These are phyloP conservation scores for Globisporangium lucens DNA, from an alignment of 352 stramenopile genomes.

Conservation along the genomic window DNA sequence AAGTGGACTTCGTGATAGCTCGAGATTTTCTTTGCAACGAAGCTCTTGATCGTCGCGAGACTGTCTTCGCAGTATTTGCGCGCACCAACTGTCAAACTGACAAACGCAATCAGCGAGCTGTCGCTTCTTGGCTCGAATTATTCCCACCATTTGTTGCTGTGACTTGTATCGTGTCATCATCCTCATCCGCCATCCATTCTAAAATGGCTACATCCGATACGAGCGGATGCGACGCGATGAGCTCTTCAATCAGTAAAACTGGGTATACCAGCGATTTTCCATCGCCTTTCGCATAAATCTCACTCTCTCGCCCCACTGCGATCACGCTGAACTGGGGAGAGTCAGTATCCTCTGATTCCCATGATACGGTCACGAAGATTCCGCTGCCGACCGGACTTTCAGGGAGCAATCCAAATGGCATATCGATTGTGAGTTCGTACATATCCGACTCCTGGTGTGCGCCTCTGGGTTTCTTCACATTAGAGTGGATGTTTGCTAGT, in stretches of 20 bases:
- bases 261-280: background rate
- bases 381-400: background rate
- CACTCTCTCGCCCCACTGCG: background rate
- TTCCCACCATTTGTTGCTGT: background rate
- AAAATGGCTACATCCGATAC: slow-evolving; percentile 21
- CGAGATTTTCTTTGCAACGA: slow-evolving; percentile 12
- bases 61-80: slow-evolving; percentile 19
- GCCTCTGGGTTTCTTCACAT: background rate
- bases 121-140: background rate
- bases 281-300: background rate
- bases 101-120: background rate
- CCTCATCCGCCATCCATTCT: background rate
- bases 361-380: slow-evolving; percentile 18
- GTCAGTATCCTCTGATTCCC: slow-evolving; percentile 5
- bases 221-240: slow-evolving; percentile 28
- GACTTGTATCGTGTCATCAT: background rate
- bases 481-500: slow-evolving; percentile 2
- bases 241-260: slow-evolving; percentile 23
- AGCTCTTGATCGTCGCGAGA: slow-evolving; percentile 17
- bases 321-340: slow-evolving; percentile 12
- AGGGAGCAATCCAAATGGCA: slow-evolving; percentile 1
- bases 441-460: background rate
- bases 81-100: slow-evolving; percentile 11
- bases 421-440: slow-evolving; percentile 11
- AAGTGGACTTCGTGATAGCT: background rate